These are phyloP conservation scores for Paracoccidioides brasiliensis DNA, from an alignment of 2,329 filamentous ascomycete species.

Conservation along the genomic window DNA sequence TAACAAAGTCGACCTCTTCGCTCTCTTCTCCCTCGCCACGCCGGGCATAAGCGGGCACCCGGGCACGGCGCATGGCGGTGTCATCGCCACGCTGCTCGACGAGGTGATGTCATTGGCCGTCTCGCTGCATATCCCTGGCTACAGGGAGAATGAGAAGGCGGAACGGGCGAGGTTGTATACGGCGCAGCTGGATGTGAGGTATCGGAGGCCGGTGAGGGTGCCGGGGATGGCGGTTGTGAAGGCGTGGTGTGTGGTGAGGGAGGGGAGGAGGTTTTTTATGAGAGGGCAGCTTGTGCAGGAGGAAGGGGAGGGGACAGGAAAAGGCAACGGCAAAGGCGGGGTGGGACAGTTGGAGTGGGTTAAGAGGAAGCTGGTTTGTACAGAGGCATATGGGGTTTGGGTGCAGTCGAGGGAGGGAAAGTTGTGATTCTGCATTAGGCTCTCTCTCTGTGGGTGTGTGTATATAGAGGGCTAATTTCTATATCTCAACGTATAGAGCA, in stretches of 20 bases:
- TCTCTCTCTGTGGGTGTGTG: background rate
- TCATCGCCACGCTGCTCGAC: slow-evolving; percentile 30
- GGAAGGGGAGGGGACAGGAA: slow-evolving; percentile 13
- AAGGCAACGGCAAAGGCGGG: slow-evolving; percentile 6
- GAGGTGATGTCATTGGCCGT: slow-evolving; percentile 32
- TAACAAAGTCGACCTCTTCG: slow-evolving; percentile 19
- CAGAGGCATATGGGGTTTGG: slow-evolving; percentile 32
- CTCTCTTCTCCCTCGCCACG: slow-evolving; percentile 22
- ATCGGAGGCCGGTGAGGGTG: slow-evolving; percentile 24
- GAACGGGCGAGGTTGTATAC: slow-evolving; percentile 26
- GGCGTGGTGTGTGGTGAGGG: slow-evolving; percentile 23
- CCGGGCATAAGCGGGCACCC: slow-evolving; percentile 30
- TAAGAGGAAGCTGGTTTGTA: slow-evolving; percentile 23
- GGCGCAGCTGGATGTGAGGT: slow-evolving; percentile 29
- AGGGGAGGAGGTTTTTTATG: slow-evolving; percentile 31
- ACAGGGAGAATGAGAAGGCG: slow-evolving; percentile 10
- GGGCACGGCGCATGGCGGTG: slow-evolving; percentile 27
- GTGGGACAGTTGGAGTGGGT: slow-evolving; percentile 19
- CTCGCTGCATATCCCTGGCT: slow-evolving; percentile 18
- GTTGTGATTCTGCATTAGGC: slow-evolving; percentile 10
- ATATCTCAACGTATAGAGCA: no score
- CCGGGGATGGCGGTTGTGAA: slow-evolving; percentile 27
- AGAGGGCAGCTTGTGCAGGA: slow-evolving; percentile 28
- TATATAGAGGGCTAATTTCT: background rate
- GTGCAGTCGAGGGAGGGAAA: slow-evolving; percentile 20